Conservation (phyloP, 805 yeast species). For the Kluyveromyces aestuarii region DNA sequence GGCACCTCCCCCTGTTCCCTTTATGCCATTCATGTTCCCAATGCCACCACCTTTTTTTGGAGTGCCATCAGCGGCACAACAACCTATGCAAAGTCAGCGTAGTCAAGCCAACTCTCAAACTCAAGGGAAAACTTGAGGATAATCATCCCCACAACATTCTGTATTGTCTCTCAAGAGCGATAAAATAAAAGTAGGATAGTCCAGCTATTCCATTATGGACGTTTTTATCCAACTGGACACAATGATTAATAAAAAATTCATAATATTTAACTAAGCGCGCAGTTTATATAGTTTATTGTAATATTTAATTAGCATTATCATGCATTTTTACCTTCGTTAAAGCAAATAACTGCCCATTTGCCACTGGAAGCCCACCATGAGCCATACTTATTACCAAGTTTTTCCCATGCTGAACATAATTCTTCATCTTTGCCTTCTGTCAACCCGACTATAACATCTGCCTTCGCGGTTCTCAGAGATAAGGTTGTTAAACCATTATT, state of each 20-base stretch:
- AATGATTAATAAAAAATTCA: not conserved
- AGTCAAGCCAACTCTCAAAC: not conserved
- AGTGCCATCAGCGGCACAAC: constrained; percentile 4
- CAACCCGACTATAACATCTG: constrained; percentile 89
- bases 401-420: constrained; percentile 51
- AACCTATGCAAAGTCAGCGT: not conserved
- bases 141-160: too few relatives aligned
- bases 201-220: too few relatives aligned
- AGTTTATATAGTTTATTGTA: not conserved
- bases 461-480: constrained; percentile 88
- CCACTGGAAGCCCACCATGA: constrained; percentile 84
- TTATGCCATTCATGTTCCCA: constrained; percentile 30
- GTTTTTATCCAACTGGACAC: too few relatives aligned
- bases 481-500: constrained; percentile 53
- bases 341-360: constrained; percentile 86
- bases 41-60: constrained; percentile 25
- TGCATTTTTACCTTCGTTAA: constrained; percentile 14
- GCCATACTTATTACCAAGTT: constrained; percentile 51
- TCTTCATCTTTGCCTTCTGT: constrained; percentile 62
- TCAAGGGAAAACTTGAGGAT: not conserved
- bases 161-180: too few relatives aligned
- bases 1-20: constrained; percentile 15
- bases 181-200: too few relatives aligned
- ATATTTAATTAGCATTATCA: too few relatives aligned
- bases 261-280: not conserved